These are phyloP conservation scores for Neofusicoccum laricinum DNA, from an alignment of 2,329 filamentous ascomycete species.

Conservation along the genomic window DNA sequence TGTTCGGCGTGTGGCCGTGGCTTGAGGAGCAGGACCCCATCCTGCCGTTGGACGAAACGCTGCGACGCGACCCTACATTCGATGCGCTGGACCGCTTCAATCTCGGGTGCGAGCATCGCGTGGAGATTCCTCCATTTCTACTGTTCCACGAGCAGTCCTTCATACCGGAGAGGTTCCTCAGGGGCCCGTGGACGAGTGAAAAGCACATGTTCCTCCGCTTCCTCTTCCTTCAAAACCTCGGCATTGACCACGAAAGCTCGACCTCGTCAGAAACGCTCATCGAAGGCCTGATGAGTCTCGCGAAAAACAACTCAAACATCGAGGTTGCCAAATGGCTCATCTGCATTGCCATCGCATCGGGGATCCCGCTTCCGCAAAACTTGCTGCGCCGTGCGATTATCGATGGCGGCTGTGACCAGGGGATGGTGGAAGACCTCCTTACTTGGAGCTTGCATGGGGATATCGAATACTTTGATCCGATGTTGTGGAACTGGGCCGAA, in stretches of 20 bases:
- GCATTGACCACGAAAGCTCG: slow-evolving; percentile 34
- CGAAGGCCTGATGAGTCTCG: slow-evolving; percentile 27
- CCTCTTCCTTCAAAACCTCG: slow-evolving; percentile 31
- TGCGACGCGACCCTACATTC: neutral
- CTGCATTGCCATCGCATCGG: neutral
- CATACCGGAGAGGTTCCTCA: slow-evolving; percentile 36
- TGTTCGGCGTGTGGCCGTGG: slow-evolving; percentile 21
- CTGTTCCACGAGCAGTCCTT: slow-evolving; percentile 17
- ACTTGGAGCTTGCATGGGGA: neutral
- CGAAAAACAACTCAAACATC: slow-evolving; percentile 27
- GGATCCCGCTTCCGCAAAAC: neutral
- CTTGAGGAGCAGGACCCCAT: slow-evolving; percentile 28
- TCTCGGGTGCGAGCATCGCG: neutral
- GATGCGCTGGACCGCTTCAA: neutral
- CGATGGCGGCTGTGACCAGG: neutral
- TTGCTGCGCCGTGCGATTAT: neutral
- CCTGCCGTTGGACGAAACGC: neutral
- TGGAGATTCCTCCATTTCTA: neutral
- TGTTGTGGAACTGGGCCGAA: slow-evolving; percentile 13
- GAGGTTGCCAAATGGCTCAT: slow-evolving; percentile 29
- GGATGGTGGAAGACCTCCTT: neutral
- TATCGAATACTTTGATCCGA: slow-evolving; percentile 2
- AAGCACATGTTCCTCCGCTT: slow-evolving; percentile 33
- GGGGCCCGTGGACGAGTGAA: slow-evolving; percentile 31
- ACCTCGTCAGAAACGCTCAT: slow-evolving; percentile 35